Percentiles rank a stretch among this genome's conserved stretches.
phyloP scores from a whole-genome alignment of 768 basidiomycete species.

The Rhodotorula kratochvilovae region DNA sequence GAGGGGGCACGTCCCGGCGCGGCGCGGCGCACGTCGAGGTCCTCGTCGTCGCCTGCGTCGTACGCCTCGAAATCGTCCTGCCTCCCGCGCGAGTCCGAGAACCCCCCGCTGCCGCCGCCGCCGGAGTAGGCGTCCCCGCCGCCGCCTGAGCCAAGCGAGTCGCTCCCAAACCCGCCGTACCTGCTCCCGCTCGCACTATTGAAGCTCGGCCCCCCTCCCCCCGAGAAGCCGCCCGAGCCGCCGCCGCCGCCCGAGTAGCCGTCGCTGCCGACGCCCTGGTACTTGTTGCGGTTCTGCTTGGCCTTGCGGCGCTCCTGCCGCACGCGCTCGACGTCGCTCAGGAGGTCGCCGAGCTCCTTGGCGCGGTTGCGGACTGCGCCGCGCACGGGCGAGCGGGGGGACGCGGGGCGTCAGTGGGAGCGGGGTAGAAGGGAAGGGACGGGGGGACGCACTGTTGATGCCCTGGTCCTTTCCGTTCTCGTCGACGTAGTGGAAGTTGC shows the following conservation, averaged over 20 bases:
- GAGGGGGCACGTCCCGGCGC: constrained; percentile 23
- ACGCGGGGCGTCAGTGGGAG: background rate
- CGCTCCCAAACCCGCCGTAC: constrained; percentile 69
- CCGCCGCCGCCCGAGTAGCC: constrained; percentile 10
- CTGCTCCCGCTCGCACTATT: constrained; percentile 55
- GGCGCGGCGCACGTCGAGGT: constrained; percentile 45
- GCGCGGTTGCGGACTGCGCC: constrained; percentile 86
- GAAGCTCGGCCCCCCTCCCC: constrained; percentile 55
- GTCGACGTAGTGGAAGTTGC: constrained; percentile 97
- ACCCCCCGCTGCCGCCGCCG: constrained; percentile 51
- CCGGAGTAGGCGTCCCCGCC: constrained; percentile 45
- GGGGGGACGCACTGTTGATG: constrained; percentile 67
- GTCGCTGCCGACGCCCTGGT: constrained; percentile 79
- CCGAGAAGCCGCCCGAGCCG: background rate
- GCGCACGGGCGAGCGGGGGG: background rate
- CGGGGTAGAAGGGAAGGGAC: too few species aligned
- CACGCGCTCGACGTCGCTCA: constrained; percentile 86
- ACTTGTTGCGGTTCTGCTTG: constrained; percentile 83
- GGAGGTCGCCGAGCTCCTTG: constrained; percentile 82
- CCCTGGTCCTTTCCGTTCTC: constrained; percentile 99
- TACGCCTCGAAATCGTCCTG: constrained; percentile 81
- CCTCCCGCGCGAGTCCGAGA: constrained; percentile 44
- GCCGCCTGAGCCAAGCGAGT: constrained; percentile 43
- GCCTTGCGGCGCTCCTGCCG: constrained; percentile 85
- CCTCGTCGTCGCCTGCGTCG: constrained; percentile 86